Conservation (phyloP, 2,329 filamentous ascomycete genomes). For the Pseudocercospora crystallina region DNA sequence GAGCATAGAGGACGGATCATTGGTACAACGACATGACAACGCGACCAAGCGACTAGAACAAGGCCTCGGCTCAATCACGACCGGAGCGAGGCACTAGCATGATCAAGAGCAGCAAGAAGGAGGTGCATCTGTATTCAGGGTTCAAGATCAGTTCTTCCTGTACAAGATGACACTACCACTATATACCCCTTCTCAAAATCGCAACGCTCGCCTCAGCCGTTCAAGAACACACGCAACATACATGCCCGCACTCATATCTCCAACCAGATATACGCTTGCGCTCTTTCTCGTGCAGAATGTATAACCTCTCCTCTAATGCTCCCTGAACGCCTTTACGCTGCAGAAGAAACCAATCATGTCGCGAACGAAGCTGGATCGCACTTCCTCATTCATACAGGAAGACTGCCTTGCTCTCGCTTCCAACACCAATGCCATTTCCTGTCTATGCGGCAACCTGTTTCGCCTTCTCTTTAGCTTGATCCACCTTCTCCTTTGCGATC, state of each 20-base stretch:
- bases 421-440: background rate
- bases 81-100: background rate
- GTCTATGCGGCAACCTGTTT: slow-evolving; percentile 6
- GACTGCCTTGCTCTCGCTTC: background rate
- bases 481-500: slow-evolving; percentile 59
- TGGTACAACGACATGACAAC: too few species aligned
- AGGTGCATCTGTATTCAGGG: background rate
- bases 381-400: background rate
- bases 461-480: slow-evolving; percentile 39
- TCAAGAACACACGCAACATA: slow-evolving; percentile 5
- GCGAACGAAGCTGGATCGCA: too few species aligned
- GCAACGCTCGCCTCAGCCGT: background rate
- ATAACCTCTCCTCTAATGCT: background rate
- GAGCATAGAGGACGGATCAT: background rate
- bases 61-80: too few species aligned
- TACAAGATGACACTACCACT: slow-evolving; percentile 25
- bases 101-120: background rate
- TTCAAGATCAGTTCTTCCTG: slow-evolving; percentile 18
- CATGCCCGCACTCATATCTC: background rate
- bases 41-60: too few species aligned
- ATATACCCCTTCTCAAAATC: slow-evolving; percentile 25
- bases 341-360: too few species aligned
- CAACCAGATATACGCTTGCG: slow-evolving; percentile 4
- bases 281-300: too few species aligned
- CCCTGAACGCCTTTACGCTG: too few species aligned